These are phyloP conservation scores for Avena sativa DNA, from an alignment of 176 grass and related monocot species.

Conservation along the genomic window DNA sequence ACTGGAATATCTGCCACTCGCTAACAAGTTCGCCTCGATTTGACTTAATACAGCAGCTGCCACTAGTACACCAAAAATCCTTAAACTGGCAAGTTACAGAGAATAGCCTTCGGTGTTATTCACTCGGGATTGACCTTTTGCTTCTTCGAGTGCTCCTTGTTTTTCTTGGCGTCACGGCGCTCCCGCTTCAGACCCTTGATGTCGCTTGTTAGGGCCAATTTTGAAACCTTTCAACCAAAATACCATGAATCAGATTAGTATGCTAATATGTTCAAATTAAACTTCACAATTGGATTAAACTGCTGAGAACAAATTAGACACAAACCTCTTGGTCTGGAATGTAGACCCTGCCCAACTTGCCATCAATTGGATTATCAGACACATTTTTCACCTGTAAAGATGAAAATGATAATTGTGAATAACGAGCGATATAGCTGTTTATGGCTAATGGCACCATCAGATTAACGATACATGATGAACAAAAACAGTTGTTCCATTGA, in stretches of 20 bases:
- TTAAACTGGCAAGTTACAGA: neutral
- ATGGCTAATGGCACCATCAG: conserved; percentile 9
- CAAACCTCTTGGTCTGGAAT: conserved; percentile 78
- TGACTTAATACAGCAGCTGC: neutral
- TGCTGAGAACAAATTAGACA: neutral
- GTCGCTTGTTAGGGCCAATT: conserved; percentile 52
- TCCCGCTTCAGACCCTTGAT: conserved; percentile 89
- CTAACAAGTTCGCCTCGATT: conserved; percentile 24
- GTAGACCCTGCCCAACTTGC: conserved; percentile 64
- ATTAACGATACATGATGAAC: neutral
- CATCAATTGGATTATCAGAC: conserved; percentile 53
- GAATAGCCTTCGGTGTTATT: neutral
- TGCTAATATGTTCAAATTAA: neutral
- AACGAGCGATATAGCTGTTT: neutral
- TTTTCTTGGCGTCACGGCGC: conserved; percentile 80
- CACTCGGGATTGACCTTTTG: conserved; percentile 69
- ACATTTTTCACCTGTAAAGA: conserved; percentile 90
- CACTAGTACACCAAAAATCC: neutral
- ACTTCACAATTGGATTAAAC: neutral
- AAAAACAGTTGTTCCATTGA: conserved; percentile 21
- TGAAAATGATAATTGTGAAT: neutral
- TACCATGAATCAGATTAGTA: conserved; percentile 31
- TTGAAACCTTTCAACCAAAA: conserved; percentile 59
- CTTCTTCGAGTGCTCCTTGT: conserved; percentile 74
- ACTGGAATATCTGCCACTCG: conserved; percentile 43